Evolutionary conservation across 495 filamentous ascomycete genomes (phyloP).

Genomic region (Penicillium flavigenum): DNA sequence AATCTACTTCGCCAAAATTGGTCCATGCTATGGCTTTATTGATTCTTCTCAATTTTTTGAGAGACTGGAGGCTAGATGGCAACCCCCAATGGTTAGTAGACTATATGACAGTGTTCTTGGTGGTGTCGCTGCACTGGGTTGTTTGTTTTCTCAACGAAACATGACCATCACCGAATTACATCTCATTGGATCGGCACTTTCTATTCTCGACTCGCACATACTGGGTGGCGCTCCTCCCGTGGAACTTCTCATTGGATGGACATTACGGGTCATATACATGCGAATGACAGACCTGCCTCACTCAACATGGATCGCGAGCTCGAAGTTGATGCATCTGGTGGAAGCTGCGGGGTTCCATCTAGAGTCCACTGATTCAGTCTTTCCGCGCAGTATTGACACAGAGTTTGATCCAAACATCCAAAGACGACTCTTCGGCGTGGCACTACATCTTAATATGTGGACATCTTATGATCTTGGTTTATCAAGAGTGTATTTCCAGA

Average conservation of each 20-base stretch:
- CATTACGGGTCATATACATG: conserved; percentile 46
- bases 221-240: conserved; percentile 25
- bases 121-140: conserved; percentile 46
- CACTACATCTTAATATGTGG: conserved; percentile 47
- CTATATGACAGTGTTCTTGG: conserved; percentile 44
- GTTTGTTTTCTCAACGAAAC: conserved; percentile 36
- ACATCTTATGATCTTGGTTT: conserved; percentile 52
- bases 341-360: conserved; percentile 51
- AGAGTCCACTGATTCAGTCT: conserved; percentile 24
- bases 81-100: conserved; percentile 5
- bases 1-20: conserved; percentile 49
- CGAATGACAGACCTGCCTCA: conserved; percentile 49
- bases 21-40: conserved; percentile 51
- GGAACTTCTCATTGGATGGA: conserved; percentile 44
- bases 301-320: conserved; percentile 50
- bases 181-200: conserved; percentile 38
- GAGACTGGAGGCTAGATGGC: conserved; percentile 37
- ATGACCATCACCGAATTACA: conserved; percentile 33
- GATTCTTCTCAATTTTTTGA: conserved; percentile 33
- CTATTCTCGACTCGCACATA: conserved; percentile 34
- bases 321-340: conserved; percentile 50
- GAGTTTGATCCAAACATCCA: conserved; percentile 34
- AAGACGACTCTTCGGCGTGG: conserved; percentile 42
- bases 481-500: conserved; percentile 40
- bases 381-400: conserved; percentile 12